Evolutionary conservation across 1,139 yeast species (phyloP), one percentile per base, ranked within the genome.

Genomic region (Petasospora rhodanensis): DNA sequence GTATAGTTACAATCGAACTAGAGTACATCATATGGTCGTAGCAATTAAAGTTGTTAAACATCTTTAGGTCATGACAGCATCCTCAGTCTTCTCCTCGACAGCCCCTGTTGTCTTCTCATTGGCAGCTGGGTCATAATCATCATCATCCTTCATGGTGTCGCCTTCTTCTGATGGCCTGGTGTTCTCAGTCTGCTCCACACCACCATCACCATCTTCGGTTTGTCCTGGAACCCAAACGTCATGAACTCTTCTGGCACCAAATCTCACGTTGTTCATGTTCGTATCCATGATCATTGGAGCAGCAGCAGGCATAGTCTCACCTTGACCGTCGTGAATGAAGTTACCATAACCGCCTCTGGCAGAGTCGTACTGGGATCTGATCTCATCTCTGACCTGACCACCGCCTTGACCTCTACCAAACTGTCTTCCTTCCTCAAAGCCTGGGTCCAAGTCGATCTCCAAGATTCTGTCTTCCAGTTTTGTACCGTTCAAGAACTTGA

Each of bases 381-480:
- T 57, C 51, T 76, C 81, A 48, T 75, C 79, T 35, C 75, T 64
- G 6, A 71, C 76, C 58, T 91, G 98, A 1, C 96, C 97, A 33
- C 97, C 97, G 44, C 76, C 77, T 18, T 73, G 70, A 28, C 97
- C 97, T 49, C 98, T 71, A 12, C 97, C 97, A 54, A 78, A 89
- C 55, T 91, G 96, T 47, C 98, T 69, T 1, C 97, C 97, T 49
- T 89, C 96, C 45, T 73, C 74, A 55, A 89, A 89, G 0, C 98
- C 98, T 0, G 96, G 95, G 54, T 89, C 98, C 48, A 91, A 65
- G 58, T 89, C 98, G 30, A 89, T 82, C 29, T 83, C 79, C 46
- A 89, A 70, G 18, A 68, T 66, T 41, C 85, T 77, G 32, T 89
- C 93, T 54, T 89, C 96, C 30, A 89, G 68, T 49, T 77, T 79